Percentiles rank a stretch among this genome's conserved stretches.
These are phyloP conservation scores for Diaporthe velutina DNA, from an alignment of 2,329 filamentous ascomycete species.

Conservation along the genomic window DNA sequence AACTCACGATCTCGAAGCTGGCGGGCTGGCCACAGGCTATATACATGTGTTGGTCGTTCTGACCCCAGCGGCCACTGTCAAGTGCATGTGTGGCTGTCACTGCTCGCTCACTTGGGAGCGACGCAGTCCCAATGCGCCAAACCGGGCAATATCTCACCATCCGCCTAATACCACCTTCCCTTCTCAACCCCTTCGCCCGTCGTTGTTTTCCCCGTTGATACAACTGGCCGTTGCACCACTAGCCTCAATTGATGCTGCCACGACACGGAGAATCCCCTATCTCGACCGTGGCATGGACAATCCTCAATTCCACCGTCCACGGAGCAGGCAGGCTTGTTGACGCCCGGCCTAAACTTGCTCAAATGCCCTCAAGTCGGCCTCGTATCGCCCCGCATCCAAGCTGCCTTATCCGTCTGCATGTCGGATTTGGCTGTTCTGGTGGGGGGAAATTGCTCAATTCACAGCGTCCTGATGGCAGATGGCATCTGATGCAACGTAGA, in stretches of 20 bases:
- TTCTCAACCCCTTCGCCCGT: slow-evolving; percentile 17
- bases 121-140: neutral
- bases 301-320: neutral
- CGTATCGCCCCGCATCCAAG: slow-evolving; percentile 1
- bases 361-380: slow-evolving; percentile 5
- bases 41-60: neutral
- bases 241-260: neutral
- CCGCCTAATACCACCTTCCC: slow-evolving; percentile 24
- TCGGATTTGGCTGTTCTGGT: neutral
- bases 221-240: slow-evolving; percentile 7
- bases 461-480: neutral
- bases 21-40: neutral
- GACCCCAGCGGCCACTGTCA: neutral
- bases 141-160: slow-evolving; percentile 1
- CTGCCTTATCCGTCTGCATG: neutral
- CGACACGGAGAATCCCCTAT: neutral
- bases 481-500: slow-evolving; percentile 12
- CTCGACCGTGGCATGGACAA: neutral
- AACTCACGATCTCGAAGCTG: neutral
- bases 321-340: neutral
- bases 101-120: neutral
- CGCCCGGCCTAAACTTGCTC: neutral
- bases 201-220: neutral
- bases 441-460: neutral
- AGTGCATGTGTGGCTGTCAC: neutral